phyloP scores from a whole-genome alignment of 2,329 filamentous ascomycete species.

The Mycosphaerella sp. region DNA sequence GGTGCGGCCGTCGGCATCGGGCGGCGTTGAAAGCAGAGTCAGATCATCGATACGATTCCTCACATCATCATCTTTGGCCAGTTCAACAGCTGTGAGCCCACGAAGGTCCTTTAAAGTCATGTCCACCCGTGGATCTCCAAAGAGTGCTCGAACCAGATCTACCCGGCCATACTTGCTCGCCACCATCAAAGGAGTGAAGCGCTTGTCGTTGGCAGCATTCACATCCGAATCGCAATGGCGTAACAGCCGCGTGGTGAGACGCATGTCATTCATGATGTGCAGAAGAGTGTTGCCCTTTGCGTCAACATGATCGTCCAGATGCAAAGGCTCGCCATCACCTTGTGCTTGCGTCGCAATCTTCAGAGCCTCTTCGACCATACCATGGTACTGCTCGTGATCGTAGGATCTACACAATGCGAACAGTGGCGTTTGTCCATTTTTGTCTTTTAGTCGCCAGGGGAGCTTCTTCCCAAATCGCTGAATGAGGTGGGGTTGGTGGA shows the following conservation, averaged over 20 bases:
- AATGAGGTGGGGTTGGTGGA: conserved; percentile 80
- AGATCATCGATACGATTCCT: conserved; percentile 94
- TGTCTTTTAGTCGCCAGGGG: conserved; percentile 86
- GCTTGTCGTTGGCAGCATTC: conserved; percentile 91
- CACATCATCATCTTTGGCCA: conserved; percentile 97
- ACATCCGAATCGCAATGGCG: conserved; percentile 87
- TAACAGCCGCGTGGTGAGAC: conserved; percentile 68
- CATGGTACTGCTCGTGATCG: conserved; percentile 77
- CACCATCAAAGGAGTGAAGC: conserved; percentile 93
- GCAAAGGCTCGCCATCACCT: conserved; percentile 69
- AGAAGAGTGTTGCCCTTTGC: conserved; percentile 87
- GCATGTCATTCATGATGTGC: conserved; percentile 87
- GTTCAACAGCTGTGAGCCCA: conserved; percentile 86
- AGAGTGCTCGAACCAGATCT: conserved; percentile 84
- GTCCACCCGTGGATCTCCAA: conserved; percentile 82
- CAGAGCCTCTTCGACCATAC: conserved; percentile 81
- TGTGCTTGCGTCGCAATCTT: conserved; percentile 67
- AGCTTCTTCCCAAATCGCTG: conserved; percentile 66
- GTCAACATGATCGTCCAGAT: conserved; percentile 89
- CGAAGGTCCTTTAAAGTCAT: conserved; percentile 74
- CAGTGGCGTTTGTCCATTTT: conserved; percentile 94
- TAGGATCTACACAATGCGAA: conserved; percentile 95
- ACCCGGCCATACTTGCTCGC: conserved; percentile 96
- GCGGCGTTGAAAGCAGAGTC: conserved; percentile 68
- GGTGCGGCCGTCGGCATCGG: conserved; percentile 69